phyloP scores from a whole-genome alignment of 2,329 filamentous ascomycete genomes.

The Paecilomyces fulvus region DNA sequence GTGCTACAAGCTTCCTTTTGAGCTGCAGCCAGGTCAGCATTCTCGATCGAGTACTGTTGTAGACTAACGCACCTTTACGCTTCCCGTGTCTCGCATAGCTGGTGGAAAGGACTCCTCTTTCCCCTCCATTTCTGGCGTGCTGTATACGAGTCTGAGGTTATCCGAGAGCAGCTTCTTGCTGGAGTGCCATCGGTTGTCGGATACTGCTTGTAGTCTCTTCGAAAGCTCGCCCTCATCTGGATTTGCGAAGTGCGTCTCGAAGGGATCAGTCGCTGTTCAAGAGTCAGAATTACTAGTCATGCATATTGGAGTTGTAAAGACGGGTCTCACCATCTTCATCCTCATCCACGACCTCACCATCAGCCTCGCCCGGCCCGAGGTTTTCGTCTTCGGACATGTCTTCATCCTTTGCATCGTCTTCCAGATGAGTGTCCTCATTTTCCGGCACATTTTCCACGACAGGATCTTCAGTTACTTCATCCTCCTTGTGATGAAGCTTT shows the following conservation, averaged over 20 bases:
- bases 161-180: conserved; percentile 30
- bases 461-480: conserved; percentile 15
- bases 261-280: conserved; percentile 58
- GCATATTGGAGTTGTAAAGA: not conserved
- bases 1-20: conserved; percentile 60
- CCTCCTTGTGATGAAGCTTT: conserved; percentile 38
- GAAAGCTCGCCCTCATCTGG: conserved; percentile 55
- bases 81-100: conserved; percentile 21
- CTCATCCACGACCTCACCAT: conserved; percentile 33
- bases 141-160: conserved; percentile 22
- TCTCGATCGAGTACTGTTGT: not conserved
- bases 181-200: conserved; percentile 41
- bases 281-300: conserved; percentile 32
- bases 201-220: conserved; percentile 40
- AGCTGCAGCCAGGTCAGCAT: conserved; percentile 40
- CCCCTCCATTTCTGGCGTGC: conserved; percentile 20
- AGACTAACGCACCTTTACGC: conserved; percentile 25
- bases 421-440: conserved; percentile 25
- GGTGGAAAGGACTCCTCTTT: conserved; percentile 17
- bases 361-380: conserved; percentile 11
- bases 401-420: conserved; percentile 35
- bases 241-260: conserved; percentile 68
- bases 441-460: conserved; percentile 17
- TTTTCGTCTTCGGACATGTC: conserved; percentile 18
- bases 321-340: conserved; percentile 23